Conservation (phyloP, 495 filamentous ascomycete species). For the Astrocystis sublimbata region DNA sequence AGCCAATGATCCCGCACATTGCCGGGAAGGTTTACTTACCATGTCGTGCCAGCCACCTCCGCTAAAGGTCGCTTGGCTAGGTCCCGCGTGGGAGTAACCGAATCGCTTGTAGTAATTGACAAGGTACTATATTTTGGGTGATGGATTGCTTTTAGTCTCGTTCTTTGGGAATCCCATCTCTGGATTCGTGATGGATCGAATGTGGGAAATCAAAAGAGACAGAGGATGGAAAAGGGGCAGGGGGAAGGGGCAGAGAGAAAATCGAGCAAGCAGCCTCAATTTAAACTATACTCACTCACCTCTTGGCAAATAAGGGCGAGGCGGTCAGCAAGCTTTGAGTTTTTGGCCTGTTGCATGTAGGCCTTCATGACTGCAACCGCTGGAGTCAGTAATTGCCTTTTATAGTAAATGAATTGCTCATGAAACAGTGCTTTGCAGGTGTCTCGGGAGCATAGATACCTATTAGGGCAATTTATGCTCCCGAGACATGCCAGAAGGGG, state of each 20-base stretch:
- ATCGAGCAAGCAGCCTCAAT: background rate
- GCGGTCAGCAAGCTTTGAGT: constrained; percentile 65
- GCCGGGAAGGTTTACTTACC: constrained; percentile 34
- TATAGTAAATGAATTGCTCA: too few relatives aligned
- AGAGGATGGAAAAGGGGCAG: background rate
- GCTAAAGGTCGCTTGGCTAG: constrained; percentile 64
- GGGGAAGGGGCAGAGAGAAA: background rate
- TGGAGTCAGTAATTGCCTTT: too few relatives aligned
- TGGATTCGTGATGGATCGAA: background rate
- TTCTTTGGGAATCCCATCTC: too few relatives aligned
- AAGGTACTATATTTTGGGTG: constrained; percentile 44
- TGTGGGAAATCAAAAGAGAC: too few relatives aligned
- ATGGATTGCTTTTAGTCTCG: background rate
- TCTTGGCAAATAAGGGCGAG: constrained; percentile 80
- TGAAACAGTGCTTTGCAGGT: too few relatives aligned
- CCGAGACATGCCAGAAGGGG: too few relatives aligned
- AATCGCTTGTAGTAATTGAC: constrained; percentile 74
- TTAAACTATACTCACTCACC: constrained; percentile 40
- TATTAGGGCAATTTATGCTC: too few relatives aligned
- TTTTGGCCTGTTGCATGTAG: constrained; percentile 66
- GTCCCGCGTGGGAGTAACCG: constrained; percentile 69
- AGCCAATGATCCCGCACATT: too few relatives aligned
- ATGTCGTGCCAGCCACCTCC: constrained; percentile 83
- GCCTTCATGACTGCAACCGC: constrained; percentile 76
- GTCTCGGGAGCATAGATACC: too few relatives aligned